Percentiles rank a stretch among this genome's conserved stretches.
These are phyloP conservation scores for Leccinum boreale DNA, from an alignment of 768 basidiomycete species.

Conservation along the genomic window DNA sequence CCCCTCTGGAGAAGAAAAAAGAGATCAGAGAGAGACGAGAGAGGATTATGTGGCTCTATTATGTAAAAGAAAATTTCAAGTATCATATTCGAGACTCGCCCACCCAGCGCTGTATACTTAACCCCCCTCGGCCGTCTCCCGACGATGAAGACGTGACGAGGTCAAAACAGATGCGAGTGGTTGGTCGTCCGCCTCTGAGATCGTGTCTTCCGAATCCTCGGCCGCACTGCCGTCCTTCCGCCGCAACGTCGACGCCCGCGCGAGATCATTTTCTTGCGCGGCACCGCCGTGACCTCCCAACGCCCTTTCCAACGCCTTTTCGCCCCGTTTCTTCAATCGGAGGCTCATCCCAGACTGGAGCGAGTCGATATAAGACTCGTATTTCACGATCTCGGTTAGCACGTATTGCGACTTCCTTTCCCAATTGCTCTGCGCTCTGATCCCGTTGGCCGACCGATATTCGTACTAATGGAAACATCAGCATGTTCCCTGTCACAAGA, in stretches of 20 bases:
- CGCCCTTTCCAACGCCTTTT: constrained; percentile 72
- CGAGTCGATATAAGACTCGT: constrained; percentile 91
- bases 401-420: constrained; percentile 88
- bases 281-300: constrained; percentile 31
- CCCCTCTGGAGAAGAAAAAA: background rate
- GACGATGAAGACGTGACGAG: constrained; percentile 35
- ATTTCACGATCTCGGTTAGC: constrained; percentile 91
- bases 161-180: constrained; percentile 23
- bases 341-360: constrained; percentile 79
- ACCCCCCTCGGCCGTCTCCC: constrained; percentile 42
- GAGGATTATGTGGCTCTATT: constrained; percentile 15
- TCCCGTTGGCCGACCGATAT: constrained; percentile 65
- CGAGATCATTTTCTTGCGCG: constrained; percentile 31
- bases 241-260: constrained; percentile 29
- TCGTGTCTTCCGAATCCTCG: constrained; percentile 49
- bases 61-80: background rate
- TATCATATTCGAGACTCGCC: constrained; percentile 14
- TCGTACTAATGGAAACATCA: constrained; percentile 48
- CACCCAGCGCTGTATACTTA: constrained; percentile 15
- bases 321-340: constrained; percentile 85
- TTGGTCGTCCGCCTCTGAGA: constrained; percentile 46
- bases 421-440: constrained; percentile 87
- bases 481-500: background rate
- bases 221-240: constrained; percentile 40
- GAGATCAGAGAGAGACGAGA: background rate